Conservation (phyloP, 1,284 basidiomycete genomes). For the Cyathus olla region DNA sequence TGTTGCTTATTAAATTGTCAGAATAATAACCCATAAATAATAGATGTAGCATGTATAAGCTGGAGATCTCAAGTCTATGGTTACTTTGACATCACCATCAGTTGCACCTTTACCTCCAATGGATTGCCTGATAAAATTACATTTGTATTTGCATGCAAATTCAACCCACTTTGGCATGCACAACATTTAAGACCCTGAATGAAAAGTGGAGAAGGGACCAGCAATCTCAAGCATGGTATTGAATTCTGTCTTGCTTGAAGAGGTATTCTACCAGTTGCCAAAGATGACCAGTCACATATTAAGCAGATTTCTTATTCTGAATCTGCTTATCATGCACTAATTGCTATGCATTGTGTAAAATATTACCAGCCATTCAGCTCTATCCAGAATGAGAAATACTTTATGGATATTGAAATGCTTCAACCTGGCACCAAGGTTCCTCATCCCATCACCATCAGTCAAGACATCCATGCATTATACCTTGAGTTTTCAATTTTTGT, state of each 20-base stretch:
- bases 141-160: conserved; percentile 24
- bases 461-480: conserved; percentile 35
- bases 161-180: conserved; percentile 11
- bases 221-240: conserved; percentile 10
- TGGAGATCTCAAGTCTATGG: conserved; percentile 21
- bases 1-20: background rate
- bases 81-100: conserved; percentile 17
- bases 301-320: conserved; percentile 6
- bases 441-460: conserved; percentile 30
- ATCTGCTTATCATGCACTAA: conserved; percentile 15
- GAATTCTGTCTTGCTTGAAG: conserved; percentile 1
- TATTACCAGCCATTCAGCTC: conserved; percentile 6
- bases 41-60: conserved; percentile 6
- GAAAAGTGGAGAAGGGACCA: conserved; percentile 13
- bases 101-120: conserved; percentile 1
- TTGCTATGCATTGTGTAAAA: conserved; percentile 21
- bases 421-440: conserved; percentile 8
- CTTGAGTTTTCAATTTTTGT: conserved; percentile 17
- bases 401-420: conserved; percentile 7
- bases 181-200: conserved; percentile 1
- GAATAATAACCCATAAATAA: conserved; percentile 2
- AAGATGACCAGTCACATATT: background rate
- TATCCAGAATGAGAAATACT: conserved; percentile 10
- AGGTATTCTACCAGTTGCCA: background rate
- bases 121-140: background rate